A percentile compares a stretch with the other conserved stretches of the same genome.
Conservation (phyloP, 176 grass and related monocot genomes). For the Hyparrhenia diplandra region DNA sequence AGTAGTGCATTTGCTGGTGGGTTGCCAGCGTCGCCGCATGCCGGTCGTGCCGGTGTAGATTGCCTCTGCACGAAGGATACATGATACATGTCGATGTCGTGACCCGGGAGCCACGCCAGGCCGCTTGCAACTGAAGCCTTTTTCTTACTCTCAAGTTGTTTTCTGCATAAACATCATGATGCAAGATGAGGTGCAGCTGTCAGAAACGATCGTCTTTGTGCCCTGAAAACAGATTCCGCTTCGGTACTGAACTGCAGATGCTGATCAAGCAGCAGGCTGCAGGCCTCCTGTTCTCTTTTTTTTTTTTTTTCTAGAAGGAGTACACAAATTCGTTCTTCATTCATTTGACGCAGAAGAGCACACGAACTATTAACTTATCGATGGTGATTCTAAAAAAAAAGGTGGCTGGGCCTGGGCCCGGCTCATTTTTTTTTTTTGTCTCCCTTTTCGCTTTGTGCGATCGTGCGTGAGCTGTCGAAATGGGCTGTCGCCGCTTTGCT, state of each 20-base stretch:
- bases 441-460: neutral
- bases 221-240: no score
- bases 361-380: no score
- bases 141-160: neutral
- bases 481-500: constrained; percentile 12
- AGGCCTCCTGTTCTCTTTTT: no score
- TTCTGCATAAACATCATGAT: neutral
- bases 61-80: constrained; percentile 23
- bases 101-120: no score
- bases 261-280: neutral
- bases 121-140: neutral
- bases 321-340: no score
- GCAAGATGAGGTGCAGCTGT: no score
- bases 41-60: neutral
- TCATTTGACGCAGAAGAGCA: no score
- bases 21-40: neutral
- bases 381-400: no score
- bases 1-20: neutral
- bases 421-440: neutral
- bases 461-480: constrained; percentile 15
- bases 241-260: neutral
- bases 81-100: neutral
- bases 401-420: neutral
- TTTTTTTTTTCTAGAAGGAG: no score
- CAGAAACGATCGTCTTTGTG: no score